Conservation (phyloP, 1,284 basidiomycete species). For the Coriolopsis trogii region DNA sequence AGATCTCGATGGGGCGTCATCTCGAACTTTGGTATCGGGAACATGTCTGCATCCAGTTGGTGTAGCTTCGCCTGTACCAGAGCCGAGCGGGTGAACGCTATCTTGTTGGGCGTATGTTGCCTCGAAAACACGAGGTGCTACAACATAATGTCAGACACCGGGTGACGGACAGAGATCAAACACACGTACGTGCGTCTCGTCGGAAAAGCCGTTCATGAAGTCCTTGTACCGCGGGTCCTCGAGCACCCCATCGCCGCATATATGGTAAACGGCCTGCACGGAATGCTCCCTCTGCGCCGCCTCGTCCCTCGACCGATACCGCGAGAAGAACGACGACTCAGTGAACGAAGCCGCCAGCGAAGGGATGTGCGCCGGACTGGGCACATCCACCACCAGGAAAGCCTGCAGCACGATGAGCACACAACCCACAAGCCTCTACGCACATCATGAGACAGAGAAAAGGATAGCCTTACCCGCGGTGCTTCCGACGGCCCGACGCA, state of each 20-base stretch:
- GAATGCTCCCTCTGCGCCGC: slow-evolving; percentile 44
- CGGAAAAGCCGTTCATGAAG: slow-evolving; percentile 61
- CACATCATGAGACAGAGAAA: neutral
- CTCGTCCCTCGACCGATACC: slow-evolving; percentile 48
- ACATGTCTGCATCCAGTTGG: slow-evolving; percentile 74
- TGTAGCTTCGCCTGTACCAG: slow-evolving; percentile 75
- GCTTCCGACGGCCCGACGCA: slow-evolving; percentile 54
- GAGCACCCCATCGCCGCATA: slow-evolving; percentile 68
- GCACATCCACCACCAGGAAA: slow-evolving; percentile 64
- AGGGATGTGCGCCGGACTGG: slow-evolving; percentile 62
- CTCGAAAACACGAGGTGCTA: slow-evolving; percentile 41
- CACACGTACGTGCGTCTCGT: slow-evolving; percentile 30
- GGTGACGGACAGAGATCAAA: neutral
- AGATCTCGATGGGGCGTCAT: slow-evolving; percentile 43
- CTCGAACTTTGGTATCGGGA: slow-evolving; percentile 67
- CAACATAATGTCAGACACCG: neutral
- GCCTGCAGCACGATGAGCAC: slow-evolving; percentile 40
- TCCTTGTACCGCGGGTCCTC: slow-evolving; percentile 68
- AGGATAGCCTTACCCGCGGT: slow-evolving; percentile 45
- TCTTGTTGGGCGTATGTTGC: slow-evolving; percentile 61
- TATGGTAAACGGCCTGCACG: slow-evolving; percentile 67
- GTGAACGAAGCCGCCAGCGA: slow-evolving; percentile 58
- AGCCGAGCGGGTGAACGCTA: slow-evolving; percentile 78
- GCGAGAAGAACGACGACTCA: slow-evolving; percentile 50
- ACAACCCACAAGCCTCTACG: no score